Conservation (phyloP, 2,329 filamentous ascomycete genomes). For the Aspergillus oerlinghausenensis region DNA sequence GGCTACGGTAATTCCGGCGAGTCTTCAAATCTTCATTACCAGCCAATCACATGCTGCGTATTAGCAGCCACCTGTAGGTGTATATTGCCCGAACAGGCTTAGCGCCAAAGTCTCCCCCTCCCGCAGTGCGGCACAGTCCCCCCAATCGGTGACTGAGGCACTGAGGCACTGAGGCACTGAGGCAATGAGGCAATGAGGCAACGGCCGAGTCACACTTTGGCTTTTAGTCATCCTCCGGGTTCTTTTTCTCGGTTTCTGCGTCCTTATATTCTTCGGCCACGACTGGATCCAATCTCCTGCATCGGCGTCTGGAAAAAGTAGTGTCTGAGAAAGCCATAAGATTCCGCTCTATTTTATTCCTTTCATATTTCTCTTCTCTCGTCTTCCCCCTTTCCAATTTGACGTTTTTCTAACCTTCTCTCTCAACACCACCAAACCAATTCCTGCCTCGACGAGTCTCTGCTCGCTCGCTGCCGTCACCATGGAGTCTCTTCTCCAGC, state of each 20-base stretch:
- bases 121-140: no score
- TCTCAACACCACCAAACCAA: not conserved
- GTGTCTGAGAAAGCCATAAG: not conserved
- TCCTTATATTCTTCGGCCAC: not conserved
- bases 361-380: slow-evolving; percentile 3
- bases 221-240: no score
- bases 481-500: slow-evolving; percentile 93
- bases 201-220: no score
- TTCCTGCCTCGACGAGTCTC: not conserved
- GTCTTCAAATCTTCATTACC: not conserved
- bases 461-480: not conserved
- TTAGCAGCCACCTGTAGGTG: not conserved
- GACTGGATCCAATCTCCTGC: not conserved
- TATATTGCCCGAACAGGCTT: not conserved
- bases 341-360: not conserved
- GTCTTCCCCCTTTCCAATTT: slow-evolving; percentile 6
- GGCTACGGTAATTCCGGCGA: not conserved
- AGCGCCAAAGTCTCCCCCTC: no score
- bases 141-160: not conserved
- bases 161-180: no score
- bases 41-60: not conserved
- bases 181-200: no score
- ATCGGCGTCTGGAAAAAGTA: not conserved
- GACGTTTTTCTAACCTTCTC: not conserved
- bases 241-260: not conserved